A percentile compares a stretch with the other conserved stretches of the same genome.
Evolutionary conservation across 495 filamentous ascomycete species (phyloP).

Genomic region (Hypoxylon perforatum): DNA sequence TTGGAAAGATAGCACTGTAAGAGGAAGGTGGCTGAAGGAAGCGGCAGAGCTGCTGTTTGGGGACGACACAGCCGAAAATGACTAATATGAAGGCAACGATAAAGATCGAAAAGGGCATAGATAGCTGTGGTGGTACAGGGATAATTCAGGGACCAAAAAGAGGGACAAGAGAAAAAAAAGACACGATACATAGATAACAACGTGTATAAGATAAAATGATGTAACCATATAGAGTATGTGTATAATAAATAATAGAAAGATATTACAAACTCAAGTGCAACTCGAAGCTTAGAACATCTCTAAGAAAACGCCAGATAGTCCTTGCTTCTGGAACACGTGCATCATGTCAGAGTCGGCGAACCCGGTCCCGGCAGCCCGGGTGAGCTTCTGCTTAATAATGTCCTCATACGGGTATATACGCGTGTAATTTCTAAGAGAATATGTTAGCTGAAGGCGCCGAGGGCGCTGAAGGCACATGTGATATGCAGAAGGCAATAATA

Average conservation of each 20-base stretch:
- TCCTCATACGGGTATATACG: no score
- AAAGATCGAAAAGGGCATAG: slow-evolving; percentile 18
- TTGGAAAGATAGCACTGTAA: slow-evolving; percentile 23
- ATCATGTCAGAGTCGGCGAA: no score
- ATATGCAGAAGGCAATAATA: no score
- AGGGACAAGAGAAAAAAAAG: slow-evolving; percentile 10
- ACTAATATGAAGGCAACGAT: slow-evolving; percentile 23
- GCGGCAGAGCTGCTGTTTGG: slow-evolving; percentile 41
- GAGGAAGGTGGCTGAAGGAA: slow-evolving; percentile 38
- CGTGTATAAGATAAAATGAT: neutral
- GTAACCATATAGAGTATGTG: no score
- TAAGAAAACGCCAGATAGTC: slow-evolving; percentile 3
- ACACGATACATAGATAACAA: slow-evolving; percentile 3
- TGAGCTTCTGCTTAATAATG: no score
- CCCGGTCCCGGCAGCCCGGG: no score
- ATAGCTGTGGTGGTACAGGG: slow-evolving; percentile 6
- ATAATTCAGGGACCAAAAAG: slow-evolving; percentile 30
- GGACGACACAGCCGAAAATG: slow-evolving; percentile 37
- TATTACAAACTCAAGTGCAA: no score
- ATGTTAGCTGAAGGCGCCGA: no score
- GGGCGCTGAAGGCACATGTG: no score
- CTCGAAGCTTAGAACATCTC: no score
- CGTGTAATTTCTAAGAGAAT: no score
- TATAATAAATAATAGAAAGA: no score
- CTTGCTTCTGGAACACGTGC: neutral